Percentiles rank a stretch among this genome's conserved stretches.
phyloP scores from a whole-genome alignment of 352 stramenopile genomes.

The Phytopythium boreale region DNA sequence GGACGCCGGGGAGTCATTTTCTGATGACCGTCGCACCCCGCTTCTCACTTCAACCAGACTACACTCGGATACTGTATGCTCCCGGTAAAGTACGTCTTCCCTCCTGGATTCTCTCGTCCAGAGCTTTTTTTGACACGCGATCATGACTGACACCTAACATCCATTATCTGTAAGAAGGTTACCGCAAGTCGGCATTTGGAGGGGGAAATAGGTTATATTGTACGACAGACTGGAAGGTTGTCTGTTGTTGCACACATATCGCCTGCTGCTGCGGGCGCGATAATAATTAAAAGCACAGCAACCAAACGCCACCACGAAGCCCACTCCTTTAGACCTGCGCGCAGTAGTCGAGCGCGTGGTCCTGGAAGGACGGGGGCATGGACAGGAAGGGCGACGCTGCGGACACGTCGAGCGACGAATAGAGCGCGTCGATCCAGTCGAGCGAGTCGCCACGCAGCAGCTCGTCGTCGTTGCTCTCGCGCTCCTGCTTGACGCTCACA shows the following conservation, averaged over 20 bases:
- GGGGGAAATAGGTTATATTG: neutral
- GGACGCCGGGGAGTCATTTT: neutral
- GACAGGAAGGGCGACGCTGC: neutral
- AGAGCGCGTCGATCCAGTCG: constrained; percentile 53
- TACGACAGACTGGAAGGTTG: neutral
- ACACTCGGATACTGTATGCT: neutral
- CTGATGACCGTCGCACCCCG: neutral
- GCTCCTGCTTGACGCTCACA: neutral
- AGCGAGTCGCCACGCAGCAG: constrained; percentile 27
- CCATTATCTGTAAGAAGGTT: neutral
- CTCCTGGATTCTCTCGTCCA: neutral
- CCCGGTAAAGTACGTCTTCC: neutral
- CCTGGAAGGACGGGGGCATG: constrained; percentile 15
- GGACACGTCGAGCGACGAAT: constrained; percentile 38
- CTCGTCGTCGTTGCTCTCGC: constrained; percentile 15
- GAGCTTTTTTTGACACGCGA: too few relatives aligned
- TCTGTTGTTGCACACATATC: neutral
- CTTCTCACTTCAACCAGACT: neutral
- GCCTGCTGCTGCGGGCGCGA: neutral
- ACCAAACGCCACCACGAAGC: neutral
- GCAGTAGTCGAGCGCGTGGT: constrained; percentile 28
- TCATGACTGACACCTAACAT: neutral
- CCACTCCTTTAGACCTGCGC: constrained; percentile 11
- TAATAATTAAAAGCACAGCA: constrained; percentile 3
- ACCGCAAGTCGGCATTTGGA: neutral